These are phyloP conservation scores for Fusarium beomiforme DNA, from an alignment of 2,329 filamentous ascomycete genomes.

Conservation along the genomic window DNA sequence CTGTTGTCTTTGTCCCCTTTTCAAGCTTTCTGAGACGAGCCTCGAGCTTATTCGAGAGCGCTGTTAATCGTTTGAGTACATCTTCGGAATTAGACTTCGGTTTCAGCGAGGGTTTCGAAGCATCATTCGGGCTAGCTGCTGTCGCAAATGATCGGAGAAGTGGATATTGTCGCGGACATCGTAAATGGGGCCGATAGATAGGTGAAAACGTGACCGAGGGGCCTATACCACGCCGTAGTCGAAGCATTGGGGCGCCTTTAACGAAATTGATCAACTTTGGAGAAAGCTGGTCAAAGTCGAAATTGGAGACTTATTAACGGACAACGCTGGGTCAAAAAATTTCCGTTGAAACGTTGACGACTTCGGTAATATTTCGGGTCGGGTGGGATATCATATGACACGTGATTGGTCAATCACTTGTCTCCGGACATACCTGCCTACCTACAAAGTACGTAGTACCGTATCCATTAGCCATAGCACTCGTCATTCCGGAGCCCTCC, in stretches of 20 bases:
- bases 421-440: neutral
- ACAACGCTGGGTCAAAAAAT: constrained; percentile 13
- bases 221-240: constrained; percentile 33
- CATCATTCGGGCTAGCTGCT: constrained; percentile 1
- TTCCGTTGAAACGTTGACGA: constrained; percentile 21
- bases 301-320: neutral
- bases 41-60: neutral
- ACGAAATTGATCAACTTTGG: constrained; percentile 5
- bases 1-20: neutral
- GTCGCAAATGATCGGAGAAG: constrained; percentile 27
- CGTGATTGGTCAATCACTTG: constrained; percentile 32
- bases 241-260: constrained; percentile 44
- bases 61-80: neutral
- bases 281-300: constrained; percentile 8
- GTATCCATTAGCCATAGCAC: constrained; percentile 3
- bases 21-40: neutral
- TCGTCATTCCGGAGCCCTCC: constrained; percentile 32
- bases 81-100: neutral
- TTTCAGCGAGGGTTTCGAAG: neutral
- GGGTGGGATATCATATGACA: neutral
- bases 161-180: constrained; percentile 14
- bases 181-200: constrained; percentile 6
- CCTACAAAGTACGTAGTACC: too few relatives aligned
- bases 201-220: constrained; percentile 21
- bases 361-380: constrained; percentile 31